These are phyloP conservation scores for Glomus cerebriforme DNA, from an alignment of 192 early-diverging fungal species.

Conservation along the genomic window DNA sequence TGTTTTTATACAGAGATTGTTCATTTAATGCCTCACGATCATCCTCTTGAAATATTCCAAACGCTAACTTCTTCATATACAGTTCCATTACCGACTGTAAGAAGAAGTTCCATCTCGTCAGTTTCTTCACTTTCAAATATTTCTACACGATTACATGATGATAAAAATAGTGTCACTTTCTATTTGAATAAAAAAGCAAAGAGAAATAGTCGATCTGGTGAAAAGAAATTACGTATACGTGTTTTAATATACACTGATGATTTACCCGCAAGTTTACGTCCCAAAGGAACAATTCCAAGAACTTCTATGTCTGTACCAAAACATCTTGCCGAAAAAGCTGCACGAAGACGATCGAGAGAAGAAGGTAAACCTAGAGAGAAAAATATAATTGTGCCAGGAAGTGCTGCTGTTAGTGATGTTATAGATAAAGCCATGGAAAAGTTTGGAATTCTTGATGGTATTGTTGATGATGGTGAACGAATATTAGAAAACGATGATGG, in stretches of 20 bases:
- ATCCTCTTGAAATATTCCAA: slow-evolving; percentile 57
- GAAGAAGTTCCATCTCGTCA: slow-evolving; percentile 37
- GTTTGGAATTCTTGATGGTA: slow-evolving; percentile 49
- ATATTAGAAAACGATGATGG: slow-evolving; percentile 15
- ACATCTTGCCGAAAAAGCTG: slow-evolving; percentile 32
- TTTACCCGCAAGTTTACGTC: slow-evolving; percentile 3
- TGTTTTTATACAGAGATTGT: slow-evolving; percentile 46
- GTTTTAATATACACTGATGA: slow-evolving; percentile 28
- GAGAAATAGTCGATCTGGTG: slow-evolving; percentile 4
- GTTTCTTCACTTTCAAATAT: slow-evolving; percentile 44
- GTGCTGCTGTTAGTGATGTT: slow-evolving; percentile 47
- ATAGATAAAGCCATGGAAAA: slow-evolving; percentile 50
- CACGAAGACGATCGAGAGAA: slow-evolving; percentile 27
- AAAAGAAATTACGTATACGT: slow-evolving; percentile 23
- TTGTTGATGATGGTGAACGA: slow-evolving; percentile 43
- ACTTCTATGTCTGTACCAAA: slow-evolving; percentile 33
- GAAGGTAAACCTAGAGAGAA: slow-evolving; percentile 33
- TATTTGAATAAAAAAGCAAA: slow-evolving; percentile 23
- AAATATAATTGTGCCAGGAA: background rate
- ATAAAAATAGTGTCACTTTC: slow-evolving; percentile 17
- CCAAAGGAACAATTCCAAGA: slow-evolving; percentile 3
- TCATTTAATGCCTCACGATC: slow-evolving; percentile 51
- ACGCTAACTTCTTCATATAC: slow-evolving; percentile 52
- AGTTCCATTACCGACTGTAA: slow-evolving; percentile 53
- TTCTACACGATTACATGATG: slow-evolving; percentile 9